Evolutionary conservation across 2,329 filamentous ascomycete species (phyloP), one percentile per base, ranked within the genome.

Genomic region (Ophidiomyces ophidiicola): DNA sequence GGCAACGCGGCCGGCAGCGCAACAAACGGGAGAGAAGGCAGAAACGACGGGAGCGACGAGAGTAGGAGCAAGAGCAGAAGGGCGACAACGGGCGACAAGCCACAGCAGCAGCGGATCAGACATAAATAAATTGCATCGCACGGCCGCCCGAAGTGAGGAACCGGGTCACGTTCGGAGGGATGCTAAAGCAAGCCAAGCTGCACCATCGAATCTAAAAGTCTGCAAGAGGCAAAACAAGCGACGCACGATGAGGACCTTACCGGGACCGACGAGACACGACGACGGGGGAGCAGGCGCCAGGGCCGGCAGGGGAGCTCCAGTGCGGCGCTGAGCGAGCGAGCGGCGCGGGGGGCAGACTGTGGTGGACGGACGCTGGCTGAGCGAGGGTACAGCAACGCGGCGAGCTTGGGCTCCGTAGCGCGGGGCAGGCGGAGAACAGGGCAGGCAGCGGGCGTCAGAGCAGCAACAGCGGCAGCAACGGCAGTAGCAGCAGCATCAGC

Each of bases 401-500:
- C n/a, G n/a, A n/a, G n/a, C n/a, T n/a, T 33, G 23, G 37, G 30
- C 28, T 39, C 37, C 37, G 37, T 30, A 39, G 15, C 29, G 30
- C 37, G 37, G n/a, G n/a, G n/a, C n/a, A n/a, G n/a, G n/a, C n/a
- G n/a, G n/a, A n/a, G n/a, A n/a, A n/a, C 37, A 31, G 37, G 37
- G 37, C 37, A 39, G 24, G 31, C 25, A 14, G 14, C 37, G 37
- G 37, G 26, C 21, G 21, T 25, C 20, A 15, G 14, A 35, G 32
- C 23, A 20, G 21, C 37, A 21, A 28, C 29, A 12, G 26, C 37
- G 33, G 32, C 15, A 31, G 21, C 37, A 21, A 28, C 29, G 14
- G 26, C 37, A 39, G 32, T 20, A 31, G n/a, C n/a, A n/a, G 21
- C 37, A 21, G 31, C 29, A 12, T 33, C 37, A 39, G 32, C 15